Evolutionary conservation across 2,329 filamentous ascomycete genomes (phyloP).

Genomic region (Trichothecium roseum): DNA sequence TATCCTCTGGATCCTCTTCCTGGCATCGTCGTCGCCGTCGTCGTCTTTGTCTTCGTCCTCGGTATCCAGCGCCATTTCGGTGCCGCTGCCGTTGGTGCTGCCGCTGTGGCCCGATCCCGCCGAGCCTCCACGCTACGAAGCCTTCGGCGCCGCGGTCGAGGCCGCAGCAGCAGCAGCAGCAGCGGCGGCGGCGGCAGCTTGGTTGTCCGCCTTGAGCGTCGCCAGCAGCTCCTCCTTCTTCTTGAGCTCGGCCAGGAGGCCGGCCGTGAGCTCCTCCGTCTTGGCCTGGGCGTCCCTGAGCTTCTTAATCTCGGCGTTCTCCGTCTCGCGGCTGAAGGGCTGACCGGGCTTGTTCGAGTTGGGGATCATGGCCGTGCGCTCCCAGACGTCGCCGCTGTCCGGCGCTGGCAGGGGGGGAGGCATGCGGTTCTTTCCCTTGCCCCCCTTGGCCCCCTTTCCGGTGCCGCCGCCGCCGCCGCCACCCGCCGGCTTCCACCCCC

Average conservation of each 20-base stretch:
- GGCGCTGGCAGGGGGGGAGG: conserved; percentile 24
- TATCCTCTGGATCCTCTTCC: too few species aligned
- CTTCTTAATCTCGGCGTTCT: conserved; percentile 50
- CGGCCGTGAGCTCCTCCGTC: conserved; percentile 49
- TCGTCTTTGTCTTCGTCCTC: not conserved
- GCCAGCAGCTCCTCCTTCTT: conserved; percentile 53
- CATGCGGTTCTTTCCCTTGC: conserved; percentile 26
- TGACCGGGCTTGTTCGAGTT: conserved; percentile 54
- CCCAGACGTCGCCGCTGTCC: conserved; percentile 42
- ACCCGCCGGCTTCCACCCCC: conserved; percentile 24
- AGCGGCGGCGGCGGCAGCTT: conserved; percentile 26
- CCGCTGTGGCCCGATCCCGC: not conserved
- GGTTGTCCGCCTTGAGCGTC: conserved; percentile 48
- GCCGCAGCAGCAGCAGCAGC: conserved; percentile 17
- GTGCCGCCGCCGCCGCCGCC: conserved; percentile 37
- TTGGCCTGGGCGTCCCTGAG: conserved; percentile 53
- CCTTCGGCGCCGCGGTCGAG: not conserved
- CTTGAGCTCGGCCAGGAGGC: conserved; percentile 50
- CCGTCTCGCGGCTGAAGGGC: conserved; percentile 64
- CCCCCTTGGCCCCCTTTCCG: conserved; percentile 45
- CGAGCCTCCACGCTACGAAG: not conserved
- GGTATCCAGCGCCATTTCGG: not conserved
- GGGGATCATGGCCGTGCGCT: conserved; percentile 67
- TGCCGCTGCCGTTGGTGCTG: not conserved
- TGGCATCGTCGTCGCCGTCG: too few species aligned